Conservation (phyloP, 441 rosid species). For the Eruca vesicaria region DNA sequence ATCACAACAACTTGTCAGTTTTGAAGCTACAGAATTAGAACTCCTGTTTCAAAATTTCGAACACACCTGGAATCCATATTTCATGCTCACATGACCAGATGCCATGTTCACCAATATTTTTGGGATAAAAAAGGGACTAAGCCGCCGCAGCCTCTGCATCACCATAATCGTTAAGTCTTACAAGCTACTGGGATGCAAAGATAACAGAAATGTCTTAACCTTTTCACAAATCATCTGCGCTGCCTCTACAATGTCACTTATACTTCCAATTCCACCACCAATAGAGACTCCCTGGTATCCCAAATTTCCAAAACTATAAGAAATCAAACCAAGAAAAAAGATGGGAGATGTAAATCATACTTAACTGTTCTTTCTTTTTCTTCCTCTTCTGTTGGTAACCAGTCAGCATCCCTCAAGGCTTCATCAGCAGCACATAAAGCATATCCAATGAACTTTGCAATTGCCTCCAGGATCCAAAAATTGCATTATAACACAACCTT, state of each 20-base stretch:
- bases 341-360: not conserved
- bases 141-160: conserved; percentile 75
- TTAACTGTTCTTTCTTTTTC: conserved; percentile 81
- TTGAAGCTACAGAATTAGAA: not conserved
- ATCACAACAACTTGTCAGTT: not conserved
- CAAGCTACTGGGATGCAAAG: not conserved
- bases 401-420: conserved; percentile 81
- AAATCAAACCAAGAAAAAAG: not conserved
- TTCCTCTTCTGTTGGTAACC: conserved; percentile 68
- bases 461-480: conserved; percentile 55
- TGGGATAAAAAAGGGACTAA: conserved; percentile 93
- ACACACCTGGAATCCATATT: conserved; percentile 88
- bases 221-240: conserved; percentile 89
- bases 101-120: conserved; percentile 92
- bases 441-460: conserved; percentile 81
- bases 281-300: conserved; percentile 85
- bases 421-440: conserved; percentile 93
- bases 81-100: conserved; percentile 94
- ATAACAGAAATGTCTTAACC: conserved; percentile 41
- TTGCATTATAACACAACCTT: conserved; percentile 10
- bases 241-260: conserved; percentile 77
- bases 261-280: conserved; percentile 95
- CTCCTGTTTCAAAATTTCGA: not conserved
- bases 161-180: conserved; percentile 13
- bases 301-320: conserved; percentile 4